A percentile compares a stretch with the other conserved stretches of the same genome.
Conservation (phyloP, 768 basidiomycete genomes). For the Leccinellum albellum region DNA sequence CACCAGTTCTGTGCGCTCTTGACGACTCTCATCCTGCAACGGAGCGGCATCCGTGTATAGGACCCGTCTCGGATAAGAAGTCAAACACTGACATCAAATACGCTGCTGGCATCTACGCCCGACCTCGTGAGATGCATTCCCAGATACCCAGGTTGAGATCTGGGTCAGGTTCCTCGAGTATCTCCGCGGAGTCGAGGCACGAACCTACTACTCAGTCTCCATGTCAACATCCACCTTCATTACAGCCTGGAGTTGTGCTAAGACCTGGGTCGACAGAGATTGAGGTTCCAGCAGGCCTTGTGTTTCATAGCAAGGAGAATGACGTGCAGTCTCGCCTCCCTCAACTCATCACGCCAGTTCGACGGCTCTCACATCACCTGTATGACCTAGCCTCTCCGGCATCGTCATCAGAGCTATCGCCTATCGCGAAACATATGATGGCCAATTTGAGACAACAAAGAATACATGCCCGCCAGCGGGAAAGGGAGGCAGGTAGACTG, state of each 20-base stretch:
- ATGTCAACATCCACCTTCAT: not conserved
- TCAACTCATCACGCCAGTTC: constrained; percentile 41
- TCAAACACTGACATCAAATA: constrained; percentile 12
- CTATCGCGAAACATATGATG: constrained; percentile 67
- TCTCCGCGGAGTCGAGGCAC: constrained; percentile 17
- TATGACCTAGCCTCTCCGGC: constrained; percentile 52
- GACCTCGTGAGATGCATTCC: constrained; percentile 16
- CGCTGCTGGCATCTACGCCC: not conserved
- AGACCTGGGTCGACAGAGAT: not conserved
- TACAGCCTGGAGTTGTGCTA: constrained; percentile 3
- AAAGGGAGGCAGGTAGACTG: constrained; percentile 28
- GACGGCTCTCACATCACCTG: constrained; percentile 32
- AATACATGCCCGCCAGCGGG: constrained; percentile 31
- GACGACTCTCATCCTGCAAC: not conserved
- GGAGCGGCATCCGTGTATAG: not conserved
- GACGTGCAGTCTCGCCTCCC: constrained; percentile 28
- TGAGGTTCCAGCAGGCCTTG: not conserved
- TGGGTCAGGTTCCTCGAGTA: constrained; percentile 24
- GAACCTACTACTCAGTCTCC: constrained; percentile 1
- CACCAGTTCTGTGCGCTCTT: constrained; percentile 3
- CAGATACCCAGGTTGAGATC: constrained; percentile 30
- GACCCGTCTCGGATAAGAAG: constrained; percentile 10
- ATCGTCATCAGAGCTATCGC: constrained; percentile 71
- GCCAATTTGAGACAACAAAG: constrained; percentile 48
- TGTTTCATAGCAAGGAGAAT: constrained; percentile 21